Percentiles rank a stretch among this genome's conserved stretches.
phyloP scores from a whole-genome alignment of 1,284 basidiomycete species.

The Moniliella sp. region DNA sequence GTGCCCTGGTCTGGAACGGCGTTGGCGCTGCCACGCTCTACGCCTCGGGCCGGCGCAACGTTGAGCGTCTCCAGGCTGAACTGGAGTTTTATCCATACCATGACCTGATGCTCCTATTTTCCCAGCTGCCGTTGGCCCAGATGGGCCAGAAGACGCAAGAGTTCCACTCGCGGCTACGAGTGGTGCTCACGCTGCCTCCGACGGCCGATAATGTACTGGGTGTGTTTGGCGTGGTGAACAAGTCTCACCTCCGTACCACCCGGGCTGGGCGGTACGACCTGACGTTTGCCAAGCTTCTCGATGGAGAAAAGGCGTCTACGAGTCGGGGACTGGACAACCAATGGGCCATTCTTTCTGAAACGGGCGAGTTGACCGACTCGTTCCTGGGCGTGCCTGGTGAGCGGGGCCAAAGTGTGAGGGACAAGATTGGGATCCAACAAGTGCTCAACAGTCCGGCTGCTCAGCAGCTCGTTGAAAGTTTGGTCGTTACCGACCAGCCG shows the following conservation, averaged over 20 bases:
- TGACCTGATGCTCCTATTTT: neutral
- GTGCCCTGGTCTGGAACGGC: slow-evolving; percentile 23
- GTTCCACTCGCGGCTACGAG: slow-evolving; percentile 14
- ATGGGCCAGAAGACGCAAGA: slow-evolving; percentile 1
- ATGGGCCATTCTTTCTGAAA: slow-evolving; percentile 25
- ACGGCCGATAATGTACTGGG: slow-evolving; percentile 11
- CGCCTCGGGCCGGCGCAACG: slow-evolving; percentile 22
- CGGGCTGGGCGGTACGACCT: slow-evolving; percentile 23
- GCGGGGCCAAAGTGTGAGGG: slow-evolving; percentile 18
- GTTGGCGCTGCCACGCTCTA: slow-evolving; percentile 21
- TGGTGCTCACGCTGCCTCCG: slow-evolving; percentile 11
- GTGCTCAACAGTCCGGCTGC: slow-evolving; percentile 10
- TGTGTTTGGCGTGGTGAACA: slow-evolving; percentile 26
- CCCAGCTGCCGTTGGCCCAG: no score
- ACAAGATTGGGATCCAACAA: slow-evolving; percentile 15
- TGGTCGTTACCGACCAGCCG: slow-evolving; percentile 27
- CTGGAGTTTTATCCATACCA: neutral
- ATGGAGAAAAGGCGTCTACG: slow-evolving; percentile 9
- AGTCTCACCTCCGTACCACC: slow-evolving; percentile 12
- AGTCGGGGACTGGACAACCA: slow-evolving; percentile 15
- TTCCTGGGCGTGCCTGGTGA: slow-evolving; percentile 22
- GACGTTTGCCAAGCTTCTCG: slow-evolving; percentile 20
- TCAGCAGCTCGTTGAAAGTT: slow-evolving; percentile 14
- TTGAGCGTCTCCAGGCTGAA: slow-evolving; percentile 9
- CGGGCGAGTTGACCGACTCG: slow-evolving; percentile 19